These are phyloP conservation scores for Friedmanniomyces endolithicus DNA, from an alignment of 495 filamentous ascomycete species.

Conservation along the genomic window DNA sequence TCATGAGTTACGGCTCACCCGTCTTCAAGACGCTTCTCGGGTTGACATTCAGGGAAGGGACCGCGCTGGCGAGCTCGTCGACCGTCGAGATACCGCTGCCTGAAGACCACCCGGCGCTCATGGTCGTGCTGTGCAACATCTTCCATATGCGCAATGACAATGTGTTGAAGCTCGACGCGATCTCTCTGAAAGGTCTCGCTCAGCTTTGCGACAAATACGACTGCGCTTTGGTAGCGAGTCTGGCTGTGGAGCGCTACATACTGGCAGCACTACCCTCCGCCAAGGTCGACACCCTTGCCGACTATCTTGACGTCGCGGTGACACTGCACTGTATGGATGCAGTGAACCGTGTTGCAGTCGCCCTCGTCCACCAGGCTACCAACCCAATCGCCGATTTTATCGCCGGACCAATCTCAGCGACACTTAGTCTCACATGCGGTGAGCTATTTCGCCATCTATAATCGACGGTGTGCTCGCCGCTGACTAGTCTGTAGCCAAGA, in stretches of 20 bases:
- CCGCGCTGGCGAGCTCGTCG: background rate
- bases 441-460: no score
- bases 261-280: background rate
- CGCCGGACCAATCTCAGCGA: no score
- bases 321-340: background rate
- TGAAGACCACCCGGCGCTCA: background rate
- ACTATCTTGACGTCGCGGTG: background rate
- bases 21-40: background rate
- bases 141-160: background rate
- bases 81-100: background rate
- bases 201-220: slow-evolving; percentile 1
- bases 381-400: background rate
- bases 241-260: background rate
- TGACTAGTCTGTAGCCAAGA: no score
- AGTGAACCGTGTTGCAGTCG: background rate
- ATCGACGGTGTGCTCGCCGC: no score
- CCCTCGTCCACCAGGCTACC: background rate
- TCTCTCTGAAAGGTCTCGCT: background rate
- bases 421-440: no score
- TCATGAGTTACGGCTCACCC: background rate
- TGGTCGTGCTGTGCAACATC: background rate
- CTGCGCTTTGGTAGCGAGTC: background rate
- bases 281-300: background rate
- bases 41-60: background rate
- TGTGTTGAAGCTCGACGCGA: background rate